phyloP scores from a whole-genome alignment of 2,329 filamentous ascomycete genomes.

The Torrubiella hemipterigena region DNA sequence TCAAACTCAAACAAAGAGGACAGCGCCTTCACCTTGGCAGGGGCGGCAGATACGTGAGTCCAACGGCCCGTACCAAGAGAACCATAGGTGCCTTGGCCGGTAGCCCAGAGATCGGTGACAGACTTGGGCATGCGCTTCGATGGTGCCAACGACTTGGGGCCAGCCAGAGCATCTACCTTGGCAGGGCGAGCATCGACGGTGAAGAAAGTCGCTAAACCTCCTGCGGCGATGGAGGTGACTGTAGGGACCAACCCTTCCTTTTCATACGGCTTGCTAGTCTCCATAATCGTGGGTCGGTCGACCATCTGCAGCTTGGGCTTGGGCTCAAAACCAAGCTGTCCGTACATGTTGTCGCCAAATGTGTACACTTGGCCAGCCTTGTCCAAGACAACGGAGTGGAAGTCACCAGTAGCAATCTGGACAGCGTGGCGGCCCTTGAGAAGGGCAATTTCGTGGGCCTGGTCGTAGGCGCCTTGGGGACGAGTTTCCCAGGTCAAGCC shows the following conservation, averaged over 20 bases:
- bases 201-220: conserved; percentile 79
- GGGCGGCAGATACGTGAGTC: conserved; percentile 72
- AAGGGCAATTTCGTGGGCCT: conserved; percentile 65
- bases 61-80: conserved; percentile 75
- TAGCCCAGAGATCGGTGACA: conserved; percentile 63
- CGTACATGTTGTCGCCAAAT: conserved; percentile 83
- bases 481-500: conserved; percentile 70
- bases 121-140: conserved; percentile 19
- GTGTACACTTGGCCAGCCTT: conserved; percentile 66
- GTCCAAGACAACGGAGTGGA: conserved; percentile 72
- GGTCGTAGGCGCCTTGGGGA: conserved; percentile 66
- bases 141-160: conserved; percentile 16
- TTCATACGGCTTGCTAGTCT: conserved; percentile 61
- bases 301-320: conserved; percentile 48
- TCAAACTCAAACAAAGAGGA: conserved; percentile 82
- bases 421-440: conserved; percentile 59
- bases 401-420: conserved; percentile 73
- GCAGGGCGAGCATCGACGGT: conserved; percentile 63
- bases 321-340: conserved; percentile 79
- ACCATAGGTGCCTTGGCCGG: conserved; percentile 76
- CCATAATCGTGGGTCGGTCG: conserved; percentile 59
- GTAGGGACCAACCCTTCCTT: conserved; percentile 49
- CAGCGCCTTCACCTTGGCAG: conserved; percentile 70
- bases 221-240: conserved; percentile 71
- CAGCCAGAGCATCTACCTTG: conserved; percentile 6